A percentile compares a stretch with the other conserved stretches of the same genome.
Evolutionary conservation across 164 flowering plant genomes (phyloP).

Genomic region (Sedum album): DNA sequence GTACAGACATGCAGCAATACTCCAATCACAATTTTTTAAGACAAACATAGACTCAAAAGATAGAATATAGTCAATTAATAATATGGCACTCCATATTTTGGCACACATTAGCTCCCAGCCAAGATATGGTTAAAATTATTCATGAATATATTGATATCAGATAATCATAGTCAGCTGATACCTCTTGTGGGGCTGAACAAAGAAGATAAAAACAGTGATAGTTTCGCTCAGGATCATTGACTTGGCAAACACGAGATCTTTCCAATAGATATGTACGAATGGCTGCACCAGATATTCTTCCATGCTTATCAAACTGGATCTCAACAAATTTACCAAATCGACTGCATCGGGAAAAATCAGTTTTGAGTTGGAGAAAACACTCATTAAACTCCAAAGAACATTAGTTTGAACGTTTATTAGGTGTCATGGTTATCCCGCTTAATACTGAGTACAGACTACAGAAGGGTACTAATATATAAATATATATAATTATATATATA

Average conservation of each 20-base stretch:
- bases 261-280: constrained; percentile 57
- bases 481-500: neutral
- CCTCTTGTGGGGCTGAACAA: constrained; percentile 63
- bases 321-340: constrained; percentile 65
- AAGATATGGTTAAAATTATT: neutral
- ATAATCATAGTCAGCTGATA: constrained; percentile 10
- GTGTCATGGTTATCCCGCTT: too few species aligned
- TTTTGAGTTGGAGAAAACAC: neutral
- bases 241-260: constrained; percentile 58
- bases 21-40: neutral
- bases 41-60: neutral
- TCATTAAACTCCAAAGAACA: too few species aligned
- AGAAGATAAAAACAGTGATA: constrained; percentile 61
- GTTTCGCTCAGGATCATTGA: constrained; percentile 52
- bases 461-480: neutral
- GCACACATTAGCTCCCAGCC: neutral
- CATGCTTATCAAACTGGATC: constrained; percentile 57
- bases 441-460: neutral
- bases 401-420: too few species aligned
- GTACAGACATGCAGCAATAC: neutral
- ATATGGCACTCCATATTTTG: neutral
- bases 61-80: neutral
- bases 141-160: neutral
- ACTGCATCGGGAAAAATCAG: constrained; percentile 26
- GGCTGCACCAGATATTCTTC: constrained; percentile 63